phyloP scores from a whole-genome alignment of 176 grass and related monocot species.

The Olyra latifolia region DNA sequence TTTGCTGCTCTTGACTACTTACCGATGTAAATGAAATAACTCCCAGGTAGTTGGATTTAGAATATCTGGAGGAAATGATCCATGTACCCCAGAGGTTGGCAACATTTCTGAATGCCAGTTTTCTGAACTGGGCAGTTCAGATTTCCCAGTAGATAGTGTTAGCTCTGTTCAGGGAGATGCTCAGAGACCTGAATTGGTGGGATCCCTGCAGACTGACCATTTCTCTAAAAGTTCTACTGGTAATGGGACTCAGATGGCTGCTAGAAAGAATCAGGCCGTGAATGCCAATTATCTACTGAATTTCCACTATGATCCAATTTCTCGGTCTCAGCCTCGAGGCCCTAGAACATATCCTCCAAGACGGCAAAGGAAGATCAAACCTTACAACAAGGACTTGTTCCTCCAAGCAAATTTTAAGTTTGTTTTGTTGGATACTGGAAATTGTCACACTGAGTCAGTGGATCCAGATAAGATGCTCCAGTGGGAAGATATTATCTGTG shows the following conservation, averaged over 20 bases:
- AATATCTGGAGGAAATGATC: constrained; percentile 51
- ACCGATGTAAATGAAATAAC: constrained; percentile 34
- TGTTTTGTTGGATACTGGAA: constrained; percentile 77
- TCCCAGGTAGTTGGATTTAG: constrained; percentile 77
- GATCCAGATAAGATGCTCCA: constrained; percentile 98
- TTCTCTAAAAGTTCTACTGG: constrained; percentile 38
- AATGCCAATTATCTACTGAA: constrained; percentile 95
- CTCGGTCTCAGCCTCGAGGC: constrained; percentile 54
- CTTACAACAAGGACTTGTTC: constrained; percentile 95
- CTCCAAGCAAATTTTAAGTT: constrained; percentile 99
- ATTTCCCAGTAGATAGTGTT: constrained; percentile 22
- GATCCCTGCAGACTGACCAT: constrained; percentile 25
- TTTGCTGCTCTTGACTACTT: background rate
- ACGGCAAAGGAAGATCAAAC: constrained; percentile 84
- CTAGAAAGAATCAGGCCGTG: constrained; percentile 71
- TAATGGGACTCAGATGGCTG: constrained; percentile 53
- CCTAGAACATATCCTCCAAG: constrained; percentile 70
- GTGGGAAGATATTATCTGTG: constrained; percentile 95
- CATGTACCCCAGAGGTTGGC: constrained; percentile 39
- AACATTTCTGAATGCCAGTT: constrained; percentile 47
- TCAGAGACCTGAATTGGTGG: constrained; percentile 33
- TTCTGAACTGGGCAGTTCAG: constrained; percentile 30
- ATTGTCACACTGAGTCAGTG: constrained; percentile 63
- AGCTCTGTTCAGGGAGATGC: constrained; percentile 13
- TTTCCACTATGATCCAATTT: constrained; percentile 97